phyloP scores from a whole-genome alignment of 1,284 basidiomycete species.

The Stereum hirsutum region DNA sequence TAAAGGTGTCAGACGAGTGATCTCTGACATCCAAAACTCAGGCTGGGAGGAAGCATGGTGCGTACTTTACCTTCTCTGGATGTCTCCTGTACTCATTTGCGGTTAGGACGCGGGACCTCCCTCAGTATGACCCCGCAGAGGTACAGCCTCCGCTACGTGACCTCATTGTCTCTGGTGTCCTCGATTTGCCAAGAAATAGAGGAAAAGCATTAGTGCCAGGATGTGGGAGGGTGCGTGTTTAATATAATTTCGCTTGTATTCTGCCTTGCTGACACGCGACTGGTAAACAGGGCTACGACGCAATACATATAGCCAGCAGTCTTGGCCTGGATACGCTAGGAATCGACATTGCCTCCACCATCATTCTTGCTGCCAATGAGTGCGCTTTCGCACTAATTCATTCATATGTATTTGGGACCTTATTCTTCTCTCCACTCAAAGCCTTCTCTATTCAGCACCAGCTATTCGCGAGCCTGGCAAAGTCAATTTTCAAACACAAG shows the following conservation, averaged over 20 bases:
- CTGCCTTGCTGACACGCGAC: neutral
- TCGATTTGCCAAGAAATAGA: neutral
- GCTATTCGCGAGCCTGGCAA: constrained; percentile 8
- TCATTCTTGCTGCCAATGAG: neutral
- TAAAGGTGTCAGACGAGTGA: no score
- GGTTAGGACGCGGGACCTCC: neutral
- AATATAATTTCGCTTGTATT: neutral
- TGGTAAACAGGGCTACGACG: neutral
- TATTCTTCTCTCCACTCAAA: no score
- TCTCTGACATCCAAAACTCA: no score
- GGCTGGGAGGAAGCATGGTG: neutral
- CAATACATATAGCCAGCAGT: neutral
- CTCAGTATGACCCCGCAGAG: neutral
- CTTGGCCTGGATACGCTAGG: neutral
- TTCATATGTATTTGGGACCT: no score
- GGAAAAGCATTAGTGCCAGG: neutral
- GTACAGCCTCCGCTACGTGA: neutral
- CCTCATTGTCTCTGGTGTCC: neutral
- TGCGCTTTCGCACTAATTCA: neutral
- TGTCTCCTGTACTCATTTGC: neutral
- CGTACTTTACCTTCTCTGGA: neutral
- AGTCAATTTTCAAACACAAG: constrained; percentile 28
- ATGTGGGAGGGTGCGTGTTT: neutral
- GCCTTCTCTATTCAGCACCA: neutral
- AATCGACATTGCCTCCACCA: neutral